Conservation (phyloP, 805 yeast genomes). For the Candida tallmaniae region DNA sequence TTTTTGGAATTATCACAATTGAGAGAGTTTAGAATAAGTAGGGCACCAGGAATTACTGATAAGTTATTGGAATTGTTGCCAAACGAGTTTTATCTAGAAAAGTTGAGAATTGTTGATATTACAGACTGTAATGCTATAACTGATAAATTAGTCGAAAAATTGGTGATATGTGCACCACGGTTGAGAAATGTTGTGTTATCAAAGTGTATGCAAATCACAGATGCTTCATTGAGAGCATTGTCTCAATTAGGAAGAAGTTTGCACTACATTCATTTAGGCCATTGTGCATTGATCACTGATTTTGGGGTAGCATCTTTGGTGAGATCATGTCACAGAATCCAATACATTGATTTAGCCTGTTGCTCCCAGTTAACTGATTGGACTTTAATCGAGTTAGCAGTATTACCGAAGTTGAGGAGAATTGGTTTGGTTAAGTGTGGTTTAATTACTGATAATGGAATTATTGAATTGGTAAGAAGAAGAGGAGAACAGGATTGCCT, state of each 20-base stretch:
- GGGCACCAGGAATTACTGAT: slow-evolving; percentile 66
- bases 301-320: slow-evolving; percentile 75
- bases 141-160: slow-evolving; percentile 68
- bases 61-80: slow-evolving; percentile 55
- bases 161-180: slow-evolving; percentile 77
- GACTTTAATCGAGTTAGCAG: slow-evolving; percentile 71
- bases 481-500: slow-evolving; percentile 74
- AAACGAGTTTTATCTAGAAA: slow-evolving; percentile 47
- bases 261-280: slow-evolving; percentile 91
- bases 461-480: slow-evolving; percentile 59
- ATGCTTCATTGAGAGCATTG: slow-evolving; percentile 67
- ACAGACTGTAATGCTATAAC: slow-evolving; percentile 80
- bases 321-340: slow-evolving; percentile 75
- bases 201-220: slow-evolving; percentile 84
- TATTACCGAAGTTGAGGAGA: slow-evolving; percentile 75
- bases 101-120: slow-evolving; percentile 76
- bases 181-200: slow-evolving; percentile 84
- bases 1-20: slow-evolving; percentile 64
- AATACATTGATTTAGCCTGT: slow-evolving; percentile 92
- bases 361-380: slow-evolving; percentile 85
- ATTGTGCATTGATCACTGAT: slow-evolving; percentile 87
- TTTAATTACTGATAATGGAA: slow-evolving; percentile 82
- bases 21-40: slow-evolving; percentile 80
- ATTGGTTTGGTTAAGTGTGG: slow-evolving; percentile 92
- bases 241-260: slow-evolving; percentile 71